phyloP scores from a whole-genome alignment of 2,329 filamentous ascomycete genomes.

The Fusarium mexicanum region DNA sequence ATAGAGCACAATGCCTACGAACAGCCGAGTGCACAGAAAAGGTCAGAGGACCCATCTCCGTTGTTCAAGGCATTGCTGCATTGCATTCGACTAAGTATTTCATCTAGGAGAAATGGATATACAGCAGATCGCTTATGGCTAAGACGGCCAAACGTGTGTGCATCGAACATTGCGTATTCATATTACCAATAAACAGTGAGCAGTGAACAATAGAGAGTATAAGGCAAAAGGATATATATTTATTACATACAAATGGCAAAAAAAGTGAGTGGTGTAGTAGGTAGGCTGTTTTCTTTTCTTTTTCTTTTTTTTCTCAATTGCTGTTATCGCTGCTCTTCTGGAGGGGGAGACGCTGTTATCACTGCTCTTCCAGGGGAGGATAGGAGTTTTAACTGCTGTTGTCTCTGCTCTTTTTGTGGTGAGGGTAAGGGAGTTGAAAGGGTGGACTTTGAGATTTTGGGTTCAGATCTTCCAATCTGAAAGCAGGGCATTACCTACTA shows the following conservation, averaged over 20 bases:
- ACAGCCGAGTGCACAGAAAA: accelerated
- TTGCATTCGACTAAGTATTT: accelerated
- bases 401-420: too few species aligned
- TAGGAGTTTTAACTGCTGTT: neutral
- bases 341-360: neutral
- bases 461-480: neutral
- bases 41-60: accelerated
- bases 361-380: neutral
- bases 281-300: too few species aligned
- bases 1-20: accelerated
- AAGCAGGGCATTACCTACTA: neutral
- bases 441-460: neutral
- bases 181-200: neutral
- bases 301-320: neutral
- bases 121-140: slow-evolving; percentile 44
- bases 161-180: slow-evolving; percentile 51
- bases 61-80: accelerated
- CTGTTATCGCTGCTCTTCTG: neutral
- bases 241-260: neutral
- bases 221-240: accelerated
- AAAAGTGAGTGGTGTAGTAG: neutral
- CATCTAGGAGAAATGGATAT: accelerated
- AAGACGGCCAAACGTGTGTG: slow-evolving; percentile 53
- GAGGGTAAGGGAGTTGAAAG: neutral
- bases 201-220: accelerated